A percentile compares a stretch with the other conserved stretches of the same genome.
Conservation (phyloP, 2,329 filamentous ascomycete genomes). For the Monilinia fructicola region DNA sequence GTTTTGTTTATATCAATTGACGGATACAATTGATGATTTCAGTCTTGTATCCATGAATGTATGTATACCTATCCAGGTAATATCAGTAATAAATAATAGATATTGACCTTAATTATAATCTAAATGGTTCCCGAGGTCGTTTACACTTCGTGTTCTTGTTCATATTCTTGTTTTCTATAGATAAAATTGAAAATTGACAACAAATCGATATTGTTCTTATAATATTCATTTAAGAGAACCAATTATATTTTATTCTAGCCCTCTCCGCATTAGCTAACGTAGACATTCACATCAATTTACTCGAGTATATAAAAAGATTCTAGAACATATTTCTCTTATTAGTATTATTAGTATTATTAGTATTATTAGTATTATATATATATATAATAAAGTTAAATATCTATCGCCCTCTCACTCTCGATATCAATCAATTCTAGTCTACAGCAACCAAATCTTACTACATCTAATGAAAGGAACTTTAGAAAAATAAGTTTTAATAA, state of each 20-base stretch:
- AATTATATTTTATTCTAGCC: background rate
- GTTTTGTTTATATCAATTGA: background rate
- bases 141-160: no score
- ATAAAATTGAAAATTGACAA: constrained; percentile 13
- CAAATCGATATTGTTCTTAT: constrained; percentile 9
- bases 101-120: no score
- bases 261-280: constrained; percentile 11
- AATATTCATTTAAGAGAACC: background rate
- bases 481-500: no score
- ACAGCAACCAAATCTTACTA: no score
- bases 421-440: background rate
- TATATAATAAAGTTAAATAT: no score
- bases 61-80: background rate
- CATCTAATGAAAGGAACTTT: no score
- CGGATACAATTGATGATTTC: background rate
- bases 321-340: constrained; percentile 1
- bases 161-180: background rate
- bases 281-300: constrained; percentile 8
- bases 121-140: background rate
- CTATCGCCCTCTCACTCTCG: no score
- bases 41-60: background rate
- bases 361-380: no score
- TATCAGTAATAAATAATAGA: no score
- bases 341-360: no score
- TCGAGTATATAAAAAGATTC: constrained; percentile 9